Conservation (phyloP, 108 stramenopile species). For the Cyclostephanos invisitatus region DNA sequence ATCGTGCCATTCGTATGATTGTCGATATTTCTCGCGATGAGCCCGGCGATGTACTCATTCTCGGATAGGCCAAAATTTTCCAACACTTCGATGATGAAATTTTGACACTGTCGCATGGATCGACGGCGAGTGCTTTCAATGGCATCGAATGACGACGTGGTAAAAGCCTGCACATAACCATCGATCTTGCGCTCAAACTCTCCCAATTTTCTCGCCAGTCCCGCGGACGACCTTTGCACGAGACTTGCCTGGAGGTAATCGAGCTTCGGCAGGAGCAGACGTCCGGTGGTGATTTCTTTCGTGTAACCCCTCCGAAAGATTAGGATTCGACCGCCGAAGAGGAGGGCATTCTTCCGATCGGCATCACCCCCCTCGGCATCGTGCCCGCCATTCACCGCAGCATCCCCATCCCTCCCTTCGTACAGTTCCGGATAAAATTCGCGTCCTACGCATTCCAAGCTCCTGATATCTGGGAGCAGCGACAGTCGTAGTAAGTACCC, state of each 20-base stretch:
- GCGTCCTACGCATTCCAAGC: conserved; percentile 55
- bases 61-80: conserved; percentile 14
- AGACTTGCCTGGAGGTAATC: conserved; percentile 85
- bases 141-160: conserved; percentile 2
- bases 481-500: conserved; percentile 80
- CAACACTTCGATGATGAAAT: conserved; percentile 11
- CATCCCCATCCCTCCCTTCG: conserved; percentile 26
- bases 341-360: conserved; percentile 20
- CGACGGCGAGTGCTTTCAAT: neutral
- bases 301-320: conserved; percentile 81
- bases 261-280: conserved; percentile 73
- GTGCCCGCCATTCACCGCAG: neutral
- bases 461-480: conserved; percentile 59
- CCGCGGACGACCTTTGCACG: conserved; percentile 68
- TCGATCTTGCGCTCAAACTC: conserved; percentile 37
- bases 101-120: neutral
- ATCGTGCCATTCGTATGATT: neutral
- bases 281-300: conserved; percentile 67
- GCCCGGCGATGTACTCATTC: conserved; percentile 13
- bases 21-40: conserved; percentile 1
- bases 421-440: conserved; percentile 76
- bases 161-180: neutral
- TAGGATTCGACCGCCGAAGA: conserved; percentile 71
- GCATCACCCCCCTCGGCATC: neutral
- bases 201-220: conserved; percentile 48